Percentiles rank a stretch among this genome's conserved stretches.
Evolutionary conservation across 306 rosid species (phyloP).

Genomic region (Trifolium repens): DNA sequence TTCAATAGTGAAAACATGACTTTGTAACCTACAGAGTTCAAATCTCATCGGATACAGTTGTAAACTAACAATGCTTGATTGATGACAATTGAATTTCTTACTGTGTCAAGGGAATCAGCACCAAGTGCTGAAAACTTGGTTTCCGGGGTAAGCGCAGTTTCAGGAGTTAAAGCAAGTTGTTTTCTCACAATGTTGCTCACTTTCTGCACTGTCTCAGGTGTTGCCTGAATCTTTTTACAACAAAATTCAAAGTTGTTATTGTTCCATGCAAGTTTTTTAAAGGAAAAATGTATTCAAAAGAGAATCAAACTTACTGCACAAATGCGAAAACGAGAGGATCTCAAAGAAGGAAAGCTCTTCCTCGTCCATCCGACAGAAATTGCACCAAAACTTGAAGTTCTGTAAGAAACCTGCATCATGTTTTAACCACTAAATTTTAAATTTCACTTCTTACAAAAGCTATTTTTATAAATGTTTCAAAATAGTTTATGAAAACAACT

Average conservation of each 20-base stretch:
- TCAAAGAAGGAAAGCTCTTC: slow-evolving; percentile 51
- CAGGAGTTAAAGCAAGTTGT: slow-evolving; percentile 60
- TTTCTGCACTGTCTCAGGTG: slow-evolving; percentile 51
- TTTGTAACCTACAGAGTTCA: not conserved
- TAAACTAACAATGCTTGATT: not conserved
- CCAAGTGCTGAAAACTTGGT: slow-evolving; percentile 58
- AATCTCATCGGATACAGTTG: no score
- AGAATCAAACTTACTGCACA: slow-evolving; percentile 54
- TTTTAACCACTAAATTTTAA: not conserved
- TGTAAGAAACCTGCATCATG: slow-evolving; percentile 43
- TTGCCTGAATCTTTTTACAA: slow-evolving; percentile 42
- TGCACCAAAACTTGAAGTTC: slow-evolving; percentile 39
- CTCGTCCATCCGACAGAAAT: slow-evolving; percentile 48
- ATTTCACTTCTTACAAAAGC: not conserved
- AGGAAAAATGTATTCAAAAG: not conserved
- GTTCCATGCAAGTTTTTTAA: not conserved
- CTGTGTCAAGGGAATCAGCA: slow-evolving; percentile 70
- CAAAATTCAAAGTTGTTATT: slow-evolving; percentile 14
- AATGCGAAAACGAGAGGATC: slow-evolving; percentile 54
- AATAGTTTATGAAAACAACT: not conserved
- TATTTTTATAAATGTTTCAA: no score
- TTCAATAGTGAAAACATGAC: not conserved
- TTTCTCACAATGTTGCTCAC: slow-evolving; percentile 59
- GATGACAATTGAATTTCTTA: slow-evolving; percentile 28
- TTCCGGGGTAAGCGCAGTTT: slow-evolving; percentile 52